Base-by-base conservation (phyloP, 2,329 filamentous ascomycete species). In the Akanthomyces muscarius region DNA sequence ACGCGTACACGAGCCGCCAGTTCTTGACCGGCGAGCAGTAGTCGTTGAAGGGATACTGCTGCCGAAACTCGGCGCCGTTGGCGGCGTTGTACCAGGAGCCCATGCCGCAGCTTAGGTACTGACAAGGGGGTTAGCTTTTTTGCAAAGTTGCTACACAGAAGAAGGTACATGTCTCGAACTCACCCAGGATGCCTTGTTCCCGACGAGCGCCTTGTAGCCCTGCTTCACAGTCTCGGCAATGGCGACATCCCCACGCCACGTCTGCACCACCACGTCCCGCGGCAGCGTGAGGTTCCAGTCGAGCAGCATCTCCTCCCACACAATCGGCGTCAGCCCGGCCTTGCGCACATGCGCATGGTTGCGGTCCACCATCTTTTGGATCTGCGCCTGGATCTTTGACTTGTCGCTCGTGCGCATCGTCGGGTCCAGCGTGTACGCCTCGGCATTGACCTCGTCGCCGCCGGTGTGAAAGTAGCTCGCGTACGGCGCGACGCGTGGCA, bases 261-360 rank as follows among this genome's bases (percentile, higher is more conserved):
- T 84, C 76, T 96, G 92, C 5, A 96, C 82, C 16, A 96, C 81
- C 0, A 90, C 87, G 69, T 92, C 87, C 14, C 82, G 74, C 28
- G 28, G 28, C 5, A 96, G 77, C 0, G 84, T 89, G 52, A 94
- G 77, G 71, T 93, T 90, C 89, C 91, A 96, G 25, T 86, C 81
- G 11, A 90, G 78, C 1, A 91, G 79, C 81, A 95, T 91, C 75
- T 96, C 92, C 74, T 97, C 91, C 92, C 92, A 96, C 0, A 93
- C 89, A 25, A 96, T 78, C 0, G 91, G 91, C 4, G 82, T 84
- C 58, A 96, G 76, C 5, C 88, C 88, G 8, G 83, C 80, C 52
- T 81, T 76, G 53, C 85, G 79, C 50, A 95, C 80, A 52, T 87
- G 84, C 41, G 76, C 80, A 73, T 93, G 89, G 69, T 88, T 87